Base-by-base conservation (phyloP, 768 basidiomycete species). In the Serendipita sp. region DNA sequence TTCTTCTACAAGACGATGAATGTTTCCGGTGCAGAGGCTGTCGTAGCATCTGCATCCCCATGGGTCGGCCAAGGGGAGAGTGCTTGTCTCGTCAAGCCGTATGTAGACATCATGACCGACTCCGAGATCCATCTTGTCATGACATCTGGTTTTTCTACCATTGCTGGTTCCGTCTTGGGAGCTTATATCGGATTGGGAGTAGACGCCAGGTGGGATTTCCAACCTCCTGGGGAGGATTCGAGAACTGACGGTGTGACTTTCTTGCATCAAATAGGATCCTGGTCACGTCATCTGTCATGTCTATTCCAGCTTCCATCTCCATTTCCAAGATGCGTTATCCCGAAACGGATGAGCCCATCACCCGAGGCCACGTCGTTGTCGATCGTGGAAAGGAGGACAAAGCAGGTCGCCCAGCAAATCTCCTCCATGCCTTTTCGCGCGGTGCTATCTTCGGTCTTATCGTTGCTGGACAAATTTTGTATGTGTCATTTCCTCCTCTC, bases 51-150 rank as follows among this genome's bases (percentile, higher is more conserved):
- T 58, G 85, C 91, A 15, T 92, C 91, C 0, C 92, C 92, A n/a
- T 95, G 88, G 81, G 83, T 95, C 67, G 92, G 92, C 23, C 87
- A 89, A 74, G 91, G 88, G 71, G 91, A 93, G 73, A 87, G 85
- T 27, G 90, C 89, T 52, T 91, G 90, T 73, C 76, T 93, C 67
- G 88, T 92, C 67, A 80, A 79, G 63, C 91, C 90, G 37, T 91
- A 88, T 70, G 83, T 91, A 69, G 86, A 90, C 70, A 71, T 82
- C 63, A 91, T 91, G 87, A 91, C 91, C 43, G 80, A 79, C 66
- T 89, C 88, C 44, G 90, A 93, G 74, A 76, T 93, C n/a, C 88
- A 88, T 74, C 77, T 92, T 48, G 80, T 83, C 50, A 92, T 93
- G 91, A 91, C 90, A 23, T 90, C 88, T 67, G 90, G 83, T 50